These are phyloP conservation scores for Rhipidocladum racemiflorum DNA, from an alignment of 176 grass and related monocot genomes.

Conservation along the genomic window DNA sequence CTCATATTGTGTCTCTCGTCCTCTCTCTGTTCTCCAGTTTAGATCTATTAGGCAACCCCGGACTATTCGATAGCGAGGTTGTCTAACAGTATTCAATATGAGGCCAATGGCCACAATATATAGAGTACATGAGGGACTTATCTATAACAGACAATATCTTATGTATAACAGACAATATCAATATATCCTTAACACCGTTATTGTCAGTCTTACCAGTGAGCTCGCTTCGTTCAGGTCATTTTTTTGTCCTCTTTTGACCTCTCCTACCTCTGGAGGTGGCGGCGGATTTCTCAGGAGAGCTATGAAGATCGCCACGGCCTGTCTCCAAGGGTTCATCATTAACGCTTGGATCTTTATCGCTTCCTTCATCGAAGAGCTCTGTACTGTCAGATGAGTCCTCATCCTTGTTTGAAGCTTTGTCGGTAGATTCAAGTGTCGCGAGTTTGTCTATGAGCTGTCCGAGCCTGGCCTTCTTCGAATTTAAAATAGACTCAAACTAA, in stretches of 20 bases:
- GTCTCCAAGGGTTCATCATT: constrained; percentile 48
- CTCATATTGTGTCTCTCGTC: too few species aligned
- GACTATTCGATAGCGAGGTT: too few species aligned
- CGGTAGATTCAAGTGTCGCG: constrained; percentile 45
- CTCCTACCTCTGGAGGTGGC: constrained; percentile 15
- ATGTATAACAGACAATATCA: too few species aligned
- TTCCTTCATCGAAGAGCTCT: constrained; percentile 48
- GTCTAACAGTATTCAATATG: too few species aligned
- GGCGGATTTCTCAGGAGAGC: constrained; percentile 39
- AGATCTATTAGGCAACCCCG: too few species aligned
- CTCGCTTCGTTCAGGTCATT: not conserved
- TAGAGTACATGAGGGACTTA: too few species aligned
- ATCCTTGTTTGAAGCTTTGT: constrained; percentile 46
- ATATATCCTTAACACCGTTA: too few species aligned
- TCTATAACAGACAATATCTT: too few species aligned
- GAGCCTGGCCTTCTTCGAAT: constrained; percentile 91
- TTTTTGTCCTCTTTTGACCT: constrained; percentile 39
- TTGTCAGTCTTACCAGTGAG: constrained; percentile 11
- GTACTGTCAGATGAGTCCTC: constrained; percentile 64
- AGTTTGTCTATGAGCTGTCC: constrained; percentile 62
- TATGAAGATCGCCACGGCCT: constrained; percentile 29
- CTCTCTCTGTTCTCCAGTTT: too few species aligned
- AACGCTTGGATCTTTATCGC: constrained; percentile 38
- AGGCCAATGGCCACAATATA: too few species aligned
- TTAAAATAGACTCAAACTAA: constrained; percentile 81